Percentiles rank a stretch among this genome's conserved stretches.
Conservation (phyloP, 345 rosid genomes). For the Rhizophora apiculata region DNA sequence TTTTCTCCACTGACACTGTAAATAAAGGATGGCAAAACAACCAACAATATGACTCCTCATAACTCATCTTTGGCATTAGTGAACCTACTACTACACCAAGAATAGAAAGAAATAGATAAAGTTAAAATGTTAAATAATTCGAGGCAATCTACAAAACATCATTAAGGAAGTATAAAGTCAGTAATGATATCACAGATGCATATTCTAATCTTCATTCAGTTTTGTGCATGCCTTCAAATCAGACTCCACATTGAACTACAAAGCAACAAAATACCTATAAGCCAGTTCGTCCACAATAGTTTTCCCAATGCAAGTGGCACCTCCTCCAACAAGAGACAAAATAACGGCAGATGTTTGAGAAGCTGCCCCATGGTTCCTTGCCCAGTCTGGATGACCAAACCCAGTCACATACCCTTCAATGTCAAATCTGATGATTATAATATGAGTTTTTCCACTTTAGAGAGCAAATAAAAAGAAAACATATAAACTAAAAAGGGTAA, state of each 20-base stretch:
- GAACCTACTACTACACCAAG: not conserved
- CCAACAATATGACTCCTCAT: not conserved
- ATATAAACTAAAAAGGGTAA: not conserved
- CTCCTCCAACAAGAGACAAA: slow-evolving; percentile 76
- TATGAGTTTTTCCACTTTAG: slow-evolving; percentile 1
- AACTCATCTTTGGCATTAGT: slow-evolving; percentile 3
- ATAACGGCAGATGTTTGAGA: slow-evolving; percentile 60
- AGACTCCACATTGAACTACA: not conserved
- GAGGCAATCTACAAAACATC: too few species aligned
- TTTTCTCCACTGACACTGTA: slow-evolving; percentile 86
- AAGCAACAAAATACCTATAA: slow-evolving; percentile 43
- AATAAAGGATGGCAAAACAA: slow-evolving; percentile 14
- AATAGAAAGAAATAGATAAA: not conserved
- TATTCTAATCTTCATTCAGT: not conserved
- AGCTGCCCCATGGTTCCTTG: slow-evolving; percentile 63
- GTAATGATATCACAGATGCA: not conserved
- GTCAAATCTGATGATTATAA: slow-evolving; percentile 60
- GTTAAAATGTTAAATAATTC: too few species aligned
- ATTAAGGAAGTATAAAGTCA: not conserved
- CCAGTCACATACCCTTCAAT: slow-evolving; percentile 82
- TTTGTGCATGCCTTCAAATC: not conserved
- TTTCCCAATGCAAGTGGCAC: slow-evolving; percentile 92
- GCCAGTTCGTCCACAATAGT: slow-evolving; percentile 88
- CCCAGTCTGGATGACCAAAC: slow-evolving; percentile 97
- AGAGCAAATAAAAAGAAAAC: not conserved